Percentiles rank a stretch among this genome's conserved stretches.
Evolutionary conservation across 1,284 basidiomycete species (phyloP).

Genomic region (Trametes polyzona): DNA sequence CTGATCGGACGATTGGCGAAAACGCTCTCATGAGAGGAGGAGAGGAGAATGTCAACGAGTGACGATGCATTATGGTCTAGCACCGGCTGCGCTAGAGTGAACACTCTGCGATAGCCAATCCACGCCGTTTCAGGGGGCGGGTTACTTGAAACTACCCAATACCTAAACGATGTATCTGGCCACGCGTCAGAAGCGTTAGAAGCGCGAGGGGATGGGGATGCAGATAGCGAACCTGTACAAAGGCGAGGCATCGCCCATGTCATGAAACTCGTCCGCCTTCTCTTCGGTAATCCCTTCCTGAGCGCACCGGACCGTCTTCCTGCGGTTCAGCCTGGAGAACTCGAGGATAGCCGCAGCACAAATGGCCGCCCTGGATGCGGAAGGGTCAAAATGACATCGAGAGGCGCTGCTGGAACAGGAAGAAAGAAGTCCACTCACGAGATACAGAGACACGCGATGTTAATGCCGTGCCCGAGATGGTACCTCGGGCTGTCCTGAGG

Average conservation of each 20-base stretch:
- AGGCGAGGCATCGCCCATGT: slow-evolving; percentile 22
- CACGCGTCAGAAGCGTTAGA: too few species aligned
- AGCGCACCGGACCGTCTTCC: slow-evolving; percentile 14
- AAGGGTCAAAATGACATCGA: background rate
- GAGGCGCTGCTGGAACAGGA: background rate
- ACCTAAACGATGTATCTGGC: too few species aligned
- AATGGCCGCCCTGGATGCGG: slow-evolving; percentile 4
- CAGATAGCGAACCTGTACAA: slow-evolving; percentile 21
- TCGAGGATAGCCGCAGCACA: slow-evolving; percentile 13
- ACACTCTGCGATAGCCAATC: too few species aligned
- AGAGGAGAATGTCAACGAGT: too few species aligned
- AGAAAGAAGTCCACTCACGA: background rate
- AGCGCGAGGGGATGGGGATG: too few species aligned
- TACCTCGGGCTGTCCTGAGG: slow-evolving; percentile 21
- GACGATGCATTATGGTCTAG: too few species aligned
- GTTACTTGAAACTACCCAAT: too few species aligned
- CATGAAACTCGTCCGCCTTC: slow-evolving; percentile 6
- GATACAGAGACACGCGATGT: slow-evolving; percentile 15
- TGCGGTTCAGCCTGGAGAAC: slow-evolving; percentile 11
- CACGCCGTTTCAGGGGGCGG: too few species aligned
- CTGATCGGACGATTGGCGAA: too few species aligned
- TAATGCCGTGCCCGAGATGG: slow-evolving; percentile 19
- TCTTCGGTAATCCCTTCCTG: slow-evolving; percentile 13
- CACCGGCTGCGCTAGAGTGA: too few species aligned
- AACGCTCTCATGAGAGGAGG: too few species aligned